Conservation (phyloP, 257 asterid genomes). For the Penstemon eatonii region DNA sequence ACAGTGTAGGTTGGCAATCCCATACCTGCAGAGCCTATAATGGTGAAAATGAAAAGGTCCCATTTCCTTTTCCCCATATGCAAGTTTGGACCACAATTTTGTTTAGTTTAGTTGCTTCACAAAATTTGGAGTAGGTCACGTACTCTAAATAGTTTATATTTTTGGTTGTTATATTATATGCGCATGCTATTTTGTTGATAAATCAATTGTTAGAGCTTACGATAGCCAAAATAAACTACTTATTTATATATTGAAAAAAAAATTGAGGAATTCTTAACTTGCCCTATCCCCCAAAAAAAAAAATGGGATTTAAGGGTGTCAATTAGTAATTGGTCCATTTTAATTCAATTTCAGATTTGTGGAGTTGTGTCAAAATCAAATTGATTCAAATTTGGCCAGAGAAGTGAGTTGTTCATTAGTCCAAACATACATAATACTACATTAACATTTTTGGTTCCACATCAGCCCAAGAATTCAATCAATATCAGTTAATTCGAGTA, state of each 20-base stretch:
- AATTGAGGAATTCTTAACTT: neutral
- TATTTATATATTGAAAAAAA: neutral
- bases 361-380: no score
- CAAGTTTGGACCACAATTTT: conserved; percentile 21
- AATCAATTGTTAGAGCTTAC: conserved; percentile 22
- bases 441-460: no score
- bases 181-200: conserved; percentile 9
- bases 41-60: conserved; percentile 31
- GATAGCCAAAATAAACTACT: conserved; percentile 19
- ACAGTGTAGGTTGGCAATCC: conserved; percentile 28
- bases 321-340: no score
- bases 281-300: neutral
- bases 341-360: no score
- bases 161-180: neutral
- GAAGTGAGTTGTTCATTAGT: no score
- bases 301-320: no score
- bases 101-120: neutral
- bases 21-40: conserved; percentile 29
- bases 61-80: neutral
- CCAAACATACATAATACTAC: no score
- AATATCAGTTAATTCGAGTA: no score
- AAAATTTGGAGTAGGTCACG: conserved; percentile 1
- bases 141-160: neutral
- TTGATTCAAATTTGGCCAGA: no score
- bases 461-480: no score